phyloP scores from a whole-genome alignment of 768 basidiomycete species.

The Panaeolus cyanescens region DNA sequence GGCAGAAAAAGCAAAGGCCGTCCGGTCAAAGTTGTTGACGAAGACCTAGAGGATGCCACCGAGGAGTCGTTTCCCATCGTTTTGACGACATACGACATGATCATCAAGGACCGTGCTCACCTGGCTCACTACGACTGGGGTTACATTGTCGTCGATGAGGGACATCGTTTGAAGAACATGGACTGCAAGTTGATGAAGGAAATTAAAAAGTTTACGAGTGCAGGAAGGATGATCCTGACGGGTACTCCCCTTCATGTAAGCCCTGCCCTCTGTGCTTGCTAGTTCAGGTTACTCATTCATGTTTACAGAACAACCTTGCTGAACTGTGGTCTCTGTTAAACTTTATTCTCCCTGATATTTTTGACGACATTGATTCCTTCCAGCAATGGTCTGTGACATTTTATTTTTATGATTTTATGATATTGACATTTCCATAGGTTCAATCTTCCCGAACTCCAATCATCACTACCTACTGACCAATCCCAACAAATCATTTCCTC shows the following conservation, averaged over 20 bases:
- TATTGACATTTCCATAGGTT: conserved; percentile 47
- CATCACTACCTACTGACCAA: conserved; percentile 55
- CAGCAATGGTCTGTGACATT: conserved; percentile 70
- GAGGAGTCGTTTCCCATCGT: conserved; percentile 67
- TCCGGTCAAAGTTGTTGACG: conserved; percentile 11
- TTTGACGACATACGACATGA: conserved; percentile 91
- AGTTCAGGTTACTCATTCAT: not conserved
- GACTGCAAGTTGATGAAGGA: conserved; percentile 89
- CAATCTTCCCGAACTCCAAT: conserved; percentile 66
- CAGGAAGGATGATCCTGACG: conserved; percentile 90
- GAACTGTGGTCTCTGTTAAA: conserved; percentile 96
- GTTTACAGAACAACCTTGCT: conserved; percentile 87
- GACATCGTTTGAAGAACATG: conserved; percentile 94
- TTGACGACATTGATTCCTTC: conserved; percentile 86
- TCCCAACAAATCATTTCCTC: conserved; percentile 71
- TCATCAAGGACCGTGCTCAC: conserved; percentile 78
- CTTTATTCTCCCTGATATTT: conserved; percentile 94
- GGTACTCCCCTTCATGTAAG: conserved; percentile 94
- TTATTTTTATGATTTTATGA: not conserved
- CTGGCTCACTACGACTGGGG: conserved; percentile 71
- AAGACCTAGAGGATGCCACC: conserved; percentile 17
- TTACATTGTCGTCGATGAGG: conserved; percentile 96
- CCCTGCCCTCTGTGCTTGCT: conserved; percentile 8
- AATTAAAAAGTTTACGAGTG: conserved; percentile 83
- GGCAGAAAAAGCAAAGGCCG: conserved; percentile 3